Evolutionary conservation across 2,329 filamentous ascomycete genomes (phyloP).

Genomic region (Leptographium lundbergii): DNA sequence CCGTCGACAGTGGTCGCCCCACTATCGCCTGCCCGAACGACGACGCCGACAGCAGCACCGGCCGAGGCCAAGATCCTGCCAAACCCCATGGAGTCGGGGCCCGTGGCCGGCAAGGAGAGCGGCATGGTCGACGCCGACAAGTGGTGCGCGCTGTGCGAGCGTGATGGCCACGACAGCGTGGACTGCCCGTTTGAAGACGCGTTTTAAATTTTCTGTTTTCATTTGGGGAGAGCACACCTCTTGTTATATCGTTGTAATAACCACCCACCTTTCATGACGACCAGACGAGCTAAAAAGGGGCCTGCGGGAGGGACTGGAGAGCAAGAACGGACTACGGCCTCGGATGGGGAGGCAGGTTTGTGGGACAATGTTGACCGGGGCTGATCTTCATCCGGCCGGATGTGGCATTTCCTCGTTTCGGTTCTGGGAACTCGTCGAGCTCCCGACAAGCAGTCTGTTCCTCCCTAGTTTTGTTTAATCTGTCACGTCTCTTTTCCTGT

Average conservation of each 20-base stretch:
- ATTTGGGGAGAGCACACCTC: not conserved
- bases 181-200: constrained; percentile 87
- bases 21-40: constrained; percentile 24
- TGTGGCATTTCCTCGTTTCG: not conserved
- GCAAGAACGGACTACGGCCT: not conserved
- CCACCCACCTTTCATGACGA: not conserved
- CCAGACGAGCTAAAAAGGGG: not conserved
- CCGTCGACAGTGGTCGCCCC: constrained; percentile 17
- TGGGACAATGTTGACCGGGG: not conserved
- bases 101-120: constrained; percentile 66
- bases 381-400: no score
- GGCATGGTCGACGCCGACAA: constrained; percentile 71
- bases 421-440: not conserved
- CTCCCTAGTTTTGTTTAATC: not conserved
- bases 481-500: not conserved
- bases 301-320: not conserved
- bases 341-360: not conserved
- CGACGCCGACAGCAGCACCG: constrained; percentile 24
- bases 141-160: constrained; percentile 95
- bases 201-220: constrained; percentile 29
- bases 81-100: constrained; percentile 51
- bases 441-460: not conserved
- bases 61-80: constrained; percentile 37
- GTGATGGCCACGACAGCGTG: constrained; percentile 91
- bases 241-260: not conserved